Conservation (phyloP, 495 filamentous ascomycete species). For the Lineolata rhizophorae region DNA sequence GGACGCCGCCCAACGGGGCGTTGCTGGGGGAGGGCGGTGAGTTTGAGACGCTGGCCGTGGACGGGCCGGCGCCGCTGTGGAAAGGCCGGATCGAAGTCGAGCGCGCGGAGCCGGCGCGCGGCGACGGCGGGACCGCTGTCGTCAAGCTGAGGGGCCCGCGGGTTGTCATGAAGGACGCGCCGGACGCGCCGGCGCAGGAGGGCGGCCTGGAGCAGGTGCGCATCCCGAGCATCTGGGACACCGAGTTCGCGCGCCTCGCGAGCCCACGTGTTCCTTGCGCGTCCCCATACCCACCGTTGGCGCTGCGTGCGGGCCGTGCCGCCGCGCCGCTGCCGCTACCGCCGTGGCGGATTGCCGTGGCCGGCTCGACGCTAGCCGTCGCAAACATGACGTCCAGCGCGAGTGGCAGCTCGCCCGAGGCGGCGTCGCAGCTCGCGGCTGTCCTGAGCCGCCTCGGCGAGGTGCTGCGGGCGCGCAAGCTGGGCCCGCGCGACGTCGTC, state of each 20-base stretch:
- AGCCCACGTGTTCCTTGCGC: too few relatives aligned
- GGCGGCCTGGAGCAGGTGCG: conserved; percentile 15
- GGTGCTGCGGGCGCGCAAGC: conserved; percentile 3
- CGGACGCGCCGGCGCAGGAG: conserved; percentile 3
- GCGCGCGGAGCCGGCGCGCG: conserved; percentile 27
- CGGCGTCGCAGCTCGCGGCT: conserved; percentile 15
- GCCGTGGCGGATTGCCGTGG: too few relatives aligned
- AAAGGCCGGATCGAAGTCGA: conserved; percentile 44
- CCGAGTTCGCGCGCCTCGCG: too few relatives aligned
- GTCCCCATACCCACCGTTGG: too few relatives aligned
- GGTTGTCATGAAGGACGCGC: conserved; percentile 28
- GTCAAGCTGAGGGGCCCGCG: conserved; percentile 34
- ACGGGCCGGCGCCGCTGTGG: conserved; percentile 54
- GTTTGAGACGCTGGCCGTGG: conserved; percentile 80
- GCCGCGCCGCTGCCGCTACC: too few relatives aligned
- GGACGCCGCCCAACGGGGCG: conserved; percentile 36
- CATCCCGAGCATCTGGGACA: conserved; percentile 25
- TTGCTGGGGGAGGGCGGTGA: conserved; percentile 86
- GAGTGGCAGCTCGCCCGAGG: too few relatives aligned
- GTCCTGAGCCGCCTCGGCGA: conserved; percentile 13
- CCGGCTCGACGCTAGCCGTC: too few relatives aligned
- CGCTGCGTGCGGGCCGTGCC: too few relatives aligned
- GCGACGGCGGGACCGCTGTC: conserved; percentile 51
- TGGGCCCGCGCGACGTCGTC: conserved; percentile 34
- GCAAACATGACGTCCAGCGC: too few relatives aligned